Evolutionary conservation across 208 protist genomes (phyloP).

Genomic region (Naegleria lovaniensis): DNA sequence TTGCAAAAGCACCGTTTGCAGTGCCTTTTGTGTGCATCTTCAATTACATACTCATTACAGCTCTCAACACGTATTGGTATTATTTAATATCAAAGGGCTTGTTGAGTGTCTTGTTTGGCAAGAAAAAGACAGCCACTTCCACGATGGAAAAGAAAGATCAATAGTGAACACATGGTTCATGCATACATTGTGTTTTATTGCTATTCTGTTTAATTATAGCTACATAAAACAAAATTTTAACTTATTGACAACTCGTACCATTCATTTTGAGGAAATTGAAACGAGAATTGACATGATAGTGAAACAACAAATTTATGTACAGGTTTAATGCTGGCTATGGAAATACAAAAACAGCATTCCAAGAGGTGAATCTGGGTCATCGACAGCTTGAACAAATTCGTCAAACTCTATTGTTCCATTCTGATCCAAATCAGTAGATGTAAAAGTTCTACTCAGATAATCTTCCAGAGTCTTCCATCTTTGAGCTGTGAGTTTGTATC

Average conservation of each 20-base stretch:
- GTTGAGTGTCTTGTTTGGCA: background rate
- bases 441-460: background rate
- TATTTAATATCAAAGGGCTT: background rate
- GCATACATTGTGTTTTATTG: too few species aligned
- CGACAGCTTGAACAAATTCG: background rate
- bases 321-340: background rate
- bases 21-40: background rate
- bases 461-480: slow-evolving; percentile 13
- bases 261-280: too few species aligned
- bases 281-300: too few species aligned
- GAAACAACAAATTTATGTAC: background rate
- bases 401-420: slow-evolving; percentile 21
- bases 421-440: background rate
- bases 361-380: background rate
- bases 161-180: background rate
- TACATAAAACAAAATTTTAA: too few species aligned
- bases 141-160: background rate
- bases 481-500: background rate
- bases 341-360: slow-evolving; percentile 24
- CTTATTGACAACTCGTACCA: too few species aligned
- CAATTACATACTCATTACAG: background rate
- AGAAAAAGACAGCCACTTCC: background rate
- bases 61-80: background rate
- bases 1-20: background rate
- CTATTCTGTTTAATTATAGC: too few species aligned